Percentiles rank a stretch among this genome's conserved stretches.
Conservation (phyloP, 495 filamentous ascomycete species). For the Penicillium robsamsonii region DNA sequence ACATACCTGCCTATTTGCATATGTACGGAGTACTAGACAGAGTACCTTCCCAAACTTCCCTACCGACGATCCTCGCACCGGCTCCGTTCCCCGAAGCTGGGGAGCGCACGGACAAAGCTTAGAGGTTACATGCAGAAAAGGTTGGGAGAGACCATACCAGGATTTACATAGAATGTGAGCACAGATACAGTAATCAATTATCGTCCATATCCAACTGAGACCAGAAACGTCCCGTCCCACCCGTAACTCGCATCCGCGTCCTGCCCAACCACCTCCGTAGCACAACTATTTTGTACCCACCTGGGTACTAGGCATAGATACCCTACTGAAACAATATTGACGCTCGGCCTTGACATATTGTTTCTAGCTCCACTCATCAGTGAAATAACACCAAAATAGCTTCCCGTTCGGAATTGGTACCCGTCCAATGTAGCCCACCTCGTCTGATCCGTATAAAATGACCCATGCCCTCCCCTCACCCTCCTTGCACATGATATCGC, state of each 20-base stretch:
- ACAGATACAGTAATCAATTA: background rate
- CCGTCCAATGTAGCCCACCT: background rate
- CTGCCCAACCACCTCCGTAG: background rate
- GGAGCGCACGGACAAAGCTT: constrained; percentile 4
- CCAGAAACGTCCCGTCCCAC: background rate
- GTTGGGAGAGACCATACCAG: constrained; percentile 2
- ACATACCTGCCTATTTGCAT: background rate
- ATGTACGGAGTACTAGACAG: background rate
- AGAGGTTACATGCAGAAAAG: constrained; percentile 7
- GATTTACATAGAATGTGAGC: constrained; percentile 2
- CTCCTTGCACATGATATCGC: background rate
- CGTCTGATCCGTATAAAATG: background rate
- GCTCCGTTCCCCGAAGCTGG: constrained; percentile 25
- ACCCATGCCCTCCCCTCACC: background rate
- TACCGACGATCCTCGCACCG: constrained; percentile 19
- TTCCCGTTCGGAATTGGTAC: background rate
- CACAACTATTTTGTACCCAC: background rate
- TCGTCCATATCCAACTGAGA: background rate
- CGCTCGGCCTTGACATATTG: background rate
- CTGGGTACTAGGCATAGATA: background rate
- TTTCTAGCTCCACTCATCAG: background rate
- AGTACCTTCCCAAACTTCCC: background rate
- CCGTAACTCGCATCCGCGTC: background rate
- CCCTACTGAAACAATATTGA: background rate
- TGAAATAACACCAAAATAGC: background rate